These are phyloP conservation scores for Sphaerosporella brunnea DNA, from an alignment of 495 filamentous ascomycete species.

Conservation along the genomic window DNA sequence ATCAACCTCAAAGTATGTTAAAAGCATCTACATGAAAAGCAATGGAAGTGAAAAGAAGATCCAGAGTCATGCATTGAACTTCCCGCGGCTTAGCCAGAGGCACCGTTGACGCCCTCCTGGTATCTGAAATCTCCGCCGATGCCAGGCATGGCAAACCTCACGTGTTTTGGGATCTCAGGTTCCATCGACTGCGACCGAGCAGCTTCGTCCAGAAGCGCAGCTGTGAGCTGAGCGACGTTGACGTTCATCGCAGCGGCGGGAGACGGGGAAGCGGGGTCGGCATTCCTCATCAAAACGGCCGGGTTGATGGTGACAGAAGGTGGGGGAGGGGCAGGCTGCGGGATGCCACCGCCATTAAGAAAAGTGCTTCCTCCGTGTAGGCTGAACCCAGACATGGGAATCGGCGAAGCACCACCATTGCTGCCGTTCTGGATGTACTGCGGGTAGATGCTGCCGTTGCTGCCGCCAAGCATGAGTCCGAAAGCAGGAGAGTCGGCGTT, in stretches of 20 bases:
- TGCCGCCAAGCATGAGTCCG: not conserved
- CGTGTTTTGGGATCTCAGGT: not conserved
- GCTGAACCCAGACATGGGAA: not conserved
- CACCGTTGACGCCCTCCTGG: constrained; percentile 1
- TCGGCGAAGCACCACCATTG: not conserved
- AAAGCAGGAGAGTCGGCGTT: not conserved
- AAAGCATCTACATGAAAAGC: not conserved
- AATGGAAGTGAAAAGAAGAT: too few species aligned
- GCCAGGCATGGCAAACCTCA: constrained; percentile 2
- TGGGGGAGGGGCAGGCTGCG: not conserved
- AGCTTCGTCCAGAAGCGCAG: not conserved
- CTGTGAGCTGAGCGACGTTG: constrained; percentile 1
- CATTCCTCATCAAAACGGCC: not conserved
- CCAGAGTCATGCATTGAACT: too few species aligned
- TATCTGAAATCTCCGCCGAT: constrained; percentile 1
- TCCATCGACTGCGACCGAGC: not conserved
- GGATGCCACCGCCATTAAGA: not conserved
- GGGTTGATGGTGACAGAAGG: constrained; percentile 2
- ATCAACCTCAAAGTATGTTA: too few species aligned
- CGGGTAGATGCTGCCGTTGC: not conserved
- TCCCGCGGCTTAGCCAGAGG: constrained; percentile 1
- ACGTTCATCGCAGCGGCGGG: constrained; percentile 2
- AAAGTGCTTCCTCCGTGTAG: not conserved
- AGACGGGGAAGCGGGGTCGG: not conserved
- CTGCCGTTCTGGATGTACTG: not conserved